Percentiles rank a stretch among this genome's conserved stretches.
Evolutionary conservation across 2,329 filamentous ascomycete species (phyloP).

Genomic region (Claviceps paspali): DNA sequence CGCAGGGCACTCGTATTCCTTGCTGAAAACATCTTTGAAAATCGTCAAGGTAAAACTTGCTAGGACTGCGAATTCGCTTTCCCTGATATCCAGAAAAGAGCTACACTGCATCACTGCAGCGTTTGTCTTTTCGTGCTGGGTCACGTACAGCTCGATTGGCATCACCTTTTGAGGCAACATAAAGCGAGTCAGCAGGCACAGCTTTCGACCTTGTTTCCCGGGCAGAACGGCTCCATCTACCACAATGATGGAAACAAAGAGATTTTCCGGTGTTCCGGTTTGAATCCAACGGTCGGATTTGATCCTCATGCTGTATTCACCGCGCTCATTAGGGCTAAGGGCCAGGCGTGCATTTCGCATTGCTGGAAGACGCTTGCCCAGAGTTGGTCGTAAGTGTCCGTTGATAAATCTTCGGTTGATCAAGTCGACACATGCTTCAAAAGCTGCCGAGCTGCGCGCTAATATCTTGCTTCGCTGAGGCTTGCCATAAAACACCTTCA

Average conservation of each 20-base stretch:
- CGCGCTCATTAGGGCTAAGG: slow-evolving; percentile 61
- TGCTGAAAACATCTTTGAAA: slow-evolving; percentile 81
- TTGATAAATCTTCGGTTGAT: slow-evolving; percentile 53
- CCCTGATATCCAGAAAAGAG: slow-evolving; percentile 26
- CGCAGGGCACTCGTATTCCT: slow-evolving; percentile 52
- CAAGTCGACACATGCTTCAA: slow-evolving; percentile 61
- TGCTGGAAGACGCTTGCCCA: slow-evolving; percentile 53
- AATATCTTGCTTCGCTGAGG: slow-evolving; percentile 53
- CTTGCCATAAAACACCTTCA: slow-evolving; percentile 49
- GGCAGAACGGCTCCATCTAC: slow-evolving; percentile 42
- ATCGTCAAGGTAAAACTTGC: slow-evolving; percentile 58
- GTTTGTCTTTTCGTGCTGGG: slow-evolving; percentile 41
- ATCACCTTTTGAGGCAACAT: slow-evolving; percentile 46
- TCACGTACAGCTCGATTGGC: slow-evolving; percentile 57
- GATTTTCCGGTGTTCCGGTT: slow-evolving; percentile 23
- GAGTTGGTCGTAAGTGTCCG: slow-evolving; percentile 56
- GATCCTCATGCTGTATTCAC: slow-evolving; percentile 58
- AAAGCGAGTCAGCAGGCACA: slow-evolving; percentile 57
- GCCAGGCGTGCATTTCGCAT: slow-evolving; percentile 84
- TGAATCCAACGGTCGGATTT: slow-evolving; percentile 65
- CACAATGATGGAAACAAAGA: slow-evolving; percentile 48
- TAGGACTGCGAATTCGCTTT: slow-evolving; percentile 36
- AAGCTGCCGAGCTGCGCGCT: slow-evolving; percentile 82
- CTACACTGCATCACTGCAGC: slow-evolving; percentile 34
- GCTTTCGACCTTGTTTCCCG: slow-evolving; percentile 40